Evolutionary conservation across 2,329 filamentous ascomycete species (phyloP).

Genomic region (Fusarium verrucosum): DNA sequence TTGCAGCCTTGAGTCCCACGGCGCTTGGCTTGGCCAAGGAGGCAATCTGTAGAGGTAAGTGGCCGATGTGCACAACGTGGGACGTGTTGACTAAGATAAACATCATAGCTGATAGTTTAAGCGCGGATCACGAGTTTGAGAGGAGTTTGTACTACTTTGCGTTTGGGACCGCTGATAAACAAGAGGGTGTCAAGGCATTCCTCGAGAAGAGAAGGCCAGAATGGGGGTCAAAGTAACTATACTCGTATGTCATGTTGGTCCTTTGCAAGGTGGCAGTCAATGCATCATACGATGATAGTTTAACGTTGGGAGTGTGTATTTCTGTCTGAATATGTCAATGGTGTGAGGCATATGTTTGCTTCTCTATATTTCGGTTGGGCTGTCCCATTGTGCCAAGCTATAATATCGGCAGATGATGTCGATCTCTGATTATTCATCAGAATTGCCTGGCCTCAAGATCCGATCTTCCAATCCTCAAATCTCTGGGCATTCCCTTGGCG

Average conservation of each 20-base stretch:
- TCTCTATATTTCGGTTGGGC: background rate
- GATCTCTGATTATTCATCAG: background rate
- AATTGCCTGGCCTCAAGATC: background rate
- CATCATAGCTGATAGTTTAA: slow-evolving; percentile 39
- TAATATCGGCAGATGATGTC: slow-evolving; percentile 1
- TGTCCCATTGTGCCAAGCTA: background rate
- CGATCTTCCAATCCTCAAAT: background rate
- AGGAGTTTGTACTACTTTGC: slow-evolving; percentile 50
- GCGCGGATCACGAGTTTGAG: slow-evolving; percentile 48
- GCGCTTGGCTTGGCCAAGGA: slow-evolving; percentile 46
- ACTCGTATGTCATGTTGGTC: background rate
- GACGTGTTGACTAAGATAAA: background rate
- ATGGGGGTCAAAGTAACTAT: slow-evolving; percentile 25
- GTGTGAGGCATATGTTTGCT: background rate
- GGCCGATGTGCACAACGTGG: background rate
- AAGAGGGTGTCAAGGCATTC: slow-evolving; percentile 46
- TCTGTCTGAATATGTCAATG: background rate
- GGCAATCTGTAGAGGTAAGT: slow-evolving; percentile 43
- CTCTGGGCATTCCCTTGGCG: background rate
- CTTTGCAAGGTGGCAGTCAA: background rate
- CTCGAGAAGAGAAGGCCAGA: slow-evolving; percentile 42
- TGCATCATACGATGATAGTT: slow-evolving; percentile 3
- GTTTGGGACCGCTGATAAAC: slow-evolving; percentile 48
- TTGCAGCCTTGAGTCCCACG: slow-evolving; percentile 40
- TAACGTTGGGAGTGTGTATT: background rate